A percentile compares a stretch with the other conserved stretches of the same genome.
These are phyloP conservation scores for Globisporangium paroecandrum DNA, from an alignment of 352 stramenopile species.

Conservation along the genomic window DNA sequence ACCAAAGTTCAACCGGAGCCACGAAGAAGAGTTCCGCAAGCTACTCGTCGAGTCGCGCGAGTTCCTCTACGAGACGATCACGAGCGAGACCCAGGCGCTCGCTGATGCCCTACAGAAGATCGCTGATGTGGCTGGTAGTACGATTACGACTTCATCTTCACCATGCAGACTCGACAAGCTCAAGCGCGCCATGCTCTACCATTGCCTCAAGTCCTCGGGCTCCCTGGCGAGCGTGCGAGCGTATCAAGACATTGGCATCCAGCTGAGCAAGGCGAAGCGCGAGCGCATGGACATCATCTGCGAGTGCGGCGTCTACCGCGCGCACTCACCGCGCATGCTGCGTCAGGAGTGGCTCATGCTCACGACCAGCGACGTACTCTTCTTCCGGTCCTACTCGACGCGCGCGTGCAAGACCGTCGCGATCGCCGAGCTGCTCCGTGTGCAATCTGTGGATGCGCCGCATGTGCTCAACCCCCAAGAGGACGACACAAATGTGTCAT, in stretches of 20 bases:
- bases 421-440: conserved; percentile 44
- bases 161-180: conserved; percentile 13
- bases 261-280: conserved; percentile 46
- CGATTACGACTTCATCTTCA: conserved; percentile 10
- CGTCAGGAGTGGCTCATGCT: conserved; percentile 76
- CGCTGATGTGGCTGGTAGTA: background rate
- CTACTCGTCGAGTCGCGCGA: conserved; percentile 56
- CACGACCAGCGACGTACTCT: conserved; percentile 49
- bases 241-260: conserved; percentile 57
- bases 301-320: conserved; percentile 57
- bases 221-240: conserved; percentile 35
- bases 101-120: conserved; percentile 42
- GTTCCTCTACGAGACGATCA: conserved; percentile 67
- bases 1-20: conserved; percentile 23
- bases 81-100: conserved; percentile 49
- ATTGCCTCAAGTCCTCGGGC: conserved; percentile 55
- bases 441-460: conserved; percentile 32
- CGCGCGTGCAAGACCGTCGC: conserved; percentile 35
- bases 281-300: conserved; percentile 58
- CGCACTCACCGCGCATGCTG: conserved; percentile 43
- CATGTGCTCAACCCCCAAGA: conserved; percentile 22
- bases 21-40: conserved; percentile 35
- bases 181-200: conserved; percentile 50
- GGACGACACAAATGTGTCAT: background rate
- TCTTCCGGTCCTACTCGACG: conserved; percentile 66